These are phyloP conservation scores for Phytophthora kernoviae DNA, from an alignment of 352 stramenopile genomes.

Conservation along the genomic window DNA sequence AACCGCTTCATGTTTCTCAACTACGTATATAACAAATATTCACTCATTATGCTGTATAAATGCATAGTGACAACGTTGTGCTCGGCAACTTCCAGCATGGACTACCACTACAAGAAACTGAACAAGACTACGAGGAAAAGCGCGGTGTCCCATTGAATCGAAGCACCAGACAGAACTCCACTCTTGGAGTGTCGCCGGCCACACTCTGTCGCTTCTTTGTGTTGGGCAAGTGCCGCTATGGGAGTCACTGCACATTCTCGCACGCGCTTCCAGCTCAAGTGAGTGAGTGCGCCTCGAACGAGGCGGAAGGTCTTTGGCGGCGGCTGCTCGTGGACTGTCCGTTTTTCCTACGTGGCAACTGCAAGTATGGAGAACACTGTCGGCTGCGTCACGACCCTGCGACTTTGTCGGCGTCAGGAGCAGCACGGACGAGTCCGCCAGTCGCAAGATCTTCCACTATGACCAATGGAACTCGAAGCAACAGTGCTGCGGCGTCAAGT, in stretches of 20 bases:
- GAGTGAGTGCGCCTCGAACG: slow-evolving; percentile 35
- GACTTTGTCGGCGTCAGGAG: slow-evolving; percentile 10
- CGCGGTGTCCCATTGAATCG: neutral
- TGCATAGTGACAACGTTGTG: neutral
- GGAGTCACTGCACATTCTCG: slow-evolving; percentile 78
- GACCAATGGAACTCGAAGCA: slow-evolving; percentile 1
- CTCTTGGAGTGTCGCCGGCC: slow-evolving; percentile 23
- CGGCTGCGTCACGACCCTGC: slow-evolving; percentile 55
- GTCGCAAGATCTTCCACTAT: neutral
- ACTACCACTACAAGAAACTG: slow-evolving; percentile 8
- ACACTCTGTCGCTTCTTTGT: slow-evolving; percentile 79
- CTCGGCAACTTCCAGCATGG: slow-evolving; percentile 20
- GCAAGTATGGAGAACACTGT: slow-evolving; percentile 75
- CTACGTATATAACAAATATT: no score
- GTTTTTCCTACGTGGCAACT: slow-evolving; percentile 77
- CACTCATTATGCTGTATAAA: no score
- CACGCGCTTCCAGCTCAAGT: slow-evolving; percentile 45
- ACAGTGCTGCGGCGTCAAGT: neutral
- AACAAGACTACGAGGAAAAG: slow-evolving; percentile 25
- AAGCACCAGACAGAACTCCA: neutral
- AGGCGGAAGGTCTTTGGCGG: slow-evolving; percentile 46
- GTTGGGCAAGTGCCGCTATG: slow-evolving; percentile 75
- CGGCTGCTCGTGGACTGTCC: slow-evolving; percentile 74
- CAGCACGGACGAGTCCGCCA: neutral
- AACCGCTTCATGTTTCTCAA: neutral